Evolutionary conservation across 495 filamentous ascomycete species (phyloP).

Genomic region (Penicillium salamii): DNA sequence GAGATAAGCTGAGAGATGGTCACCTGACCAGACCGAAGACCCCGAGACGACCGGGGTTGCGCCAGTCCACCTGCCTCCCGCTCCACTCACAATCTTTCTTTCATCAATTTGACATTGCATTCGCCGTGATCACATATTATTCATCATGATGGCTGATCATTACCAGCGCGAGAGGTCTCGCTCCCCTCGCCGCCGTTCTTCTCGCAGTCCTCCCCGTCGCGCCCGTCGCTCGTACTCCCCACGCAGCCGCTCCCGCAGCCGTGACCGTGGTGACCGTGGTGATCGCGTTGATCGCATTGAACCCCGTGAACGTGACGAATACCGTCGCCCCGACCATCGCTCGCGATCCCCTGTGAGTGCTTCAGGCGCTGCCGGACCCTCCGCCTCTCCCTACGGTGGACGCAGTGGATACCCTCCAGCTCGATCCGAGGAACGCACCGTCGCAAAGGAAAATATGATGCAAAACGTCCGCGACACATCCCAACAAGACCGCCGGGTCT

Average conservation of each 20-base stretch:
- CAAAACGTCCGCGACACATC: constrained; percentile 86
- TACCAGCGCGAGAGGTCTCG: constrained; percentile 91
- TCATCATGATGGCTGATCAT: constrained; percentile 38
- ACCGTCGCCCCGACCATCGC: constrained; percentile 75
- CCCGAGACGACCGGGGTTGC: constrained; percentile 7
- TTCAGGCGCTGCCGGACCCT: constrained; percentile 66
- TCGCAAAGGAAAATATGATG: constrained; percentile 94
- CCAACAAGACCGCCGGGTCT: constrained; percentile 98
- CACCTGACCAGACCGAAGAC: constrained; percentile 26
- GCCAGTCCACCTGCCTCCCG: neutral
- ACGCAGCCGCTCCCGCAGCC: constrained; percentile 88
- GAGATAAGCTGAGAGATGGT: constrained; percentile 13
- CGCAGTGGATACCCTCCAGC: constrained; percentile 59
- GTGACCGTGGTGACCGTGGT: constrained; percentile 22
- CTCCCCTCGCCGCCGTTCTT: constrained; percentile 79
- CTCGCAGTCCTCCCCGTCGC: constrained; percentile 71
- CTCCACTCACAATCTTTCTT: constrained; percentile 6
- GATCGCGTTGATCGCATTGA: constrained; percentile 35
- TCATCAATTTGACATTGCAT: constrained; percentile 5
- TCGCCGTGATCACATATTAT: constrained; percentile 17
- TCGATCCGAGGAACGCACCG: constrained; percentile 80
- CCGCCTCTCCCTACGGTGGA: constrained; percentile 55
- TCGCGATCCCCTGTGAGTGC: constrained; percentile 85
- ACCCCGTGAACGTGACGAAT: constrained; percentile 54
- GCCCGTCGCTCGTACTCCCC: constrained; percentile 87